phyloP scores from a whole-genome alignment of 2,329 filamentous ascomycete genomes.

The Monosporascus sp. region DNA sequence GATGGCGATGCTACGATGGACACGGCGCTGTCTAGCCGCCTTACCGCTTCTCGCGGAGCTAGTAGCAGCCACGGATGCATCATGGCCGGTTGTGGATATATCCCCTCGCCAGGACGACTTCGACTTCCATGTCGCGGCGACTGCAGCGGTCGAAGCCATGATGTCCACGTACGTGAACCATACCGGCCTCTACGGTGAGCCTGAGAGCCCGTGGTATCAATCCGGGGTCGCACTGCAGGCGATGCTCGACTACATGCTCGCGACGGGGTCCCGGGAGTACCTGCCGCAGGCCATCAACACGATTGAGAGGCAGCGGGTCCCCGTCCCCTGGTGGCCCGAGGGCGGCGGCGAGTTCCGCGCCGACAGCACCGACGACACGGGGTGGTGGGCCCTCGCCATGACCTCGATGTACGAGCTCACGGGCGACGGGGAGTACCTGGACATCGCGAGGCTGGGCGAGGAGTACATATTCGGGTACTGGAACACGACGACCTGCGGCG shows the following conservation, averaged over 20 bases:
- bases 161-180: slow-evolving; percentile 29
- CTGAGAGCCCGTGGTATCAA: slow-evolving; percentile 33
- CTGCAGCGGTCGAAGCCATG: slow-evolving; percentile 27
- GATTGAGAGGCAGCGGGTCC: slow-evolving; percentile 27
- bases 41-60: not conserved
- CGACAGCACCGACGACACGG: slow-evolving; percentile 39
- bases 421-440: slow-evolving; percentile 36
- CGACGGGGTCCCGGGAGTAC: slow-evolving; percentile 24
- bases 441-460: slow-evolving; percentile 40
- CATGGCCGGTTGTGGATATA: not conserved
- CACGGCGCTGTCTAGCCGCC: not conserved
- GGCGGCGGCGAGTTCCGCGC: slow-evolving; percentile 34
- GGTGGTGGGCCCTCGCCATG: slow-evolving; percentile 49
- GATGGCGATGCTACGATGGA: not conserved
- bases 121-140: not conserved
- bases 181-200: slow-evolving; percentile 28
- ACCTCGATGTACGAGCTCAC: slow-evolving; percentile 44
- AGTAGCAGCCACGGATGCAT: not conserved
- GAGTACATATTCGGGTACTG: slow-evolving; percentile 41
- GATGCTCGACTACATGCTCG: slow-evolving; percentile 31
- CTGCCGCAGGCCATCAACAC: slow-evolving; percentile 24
- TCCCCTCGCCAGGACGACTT: not conserved
- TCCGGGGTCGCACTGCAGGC: slow-evolving; percentile 31
- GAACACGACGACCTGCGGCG: slow-evolving; percentile 36
- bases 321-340: slow-evolving; percentile 30